Conservation (phyloP, 768 basidiomycete genomes). For the Tylopilus rubrobrunneus region DNA sequence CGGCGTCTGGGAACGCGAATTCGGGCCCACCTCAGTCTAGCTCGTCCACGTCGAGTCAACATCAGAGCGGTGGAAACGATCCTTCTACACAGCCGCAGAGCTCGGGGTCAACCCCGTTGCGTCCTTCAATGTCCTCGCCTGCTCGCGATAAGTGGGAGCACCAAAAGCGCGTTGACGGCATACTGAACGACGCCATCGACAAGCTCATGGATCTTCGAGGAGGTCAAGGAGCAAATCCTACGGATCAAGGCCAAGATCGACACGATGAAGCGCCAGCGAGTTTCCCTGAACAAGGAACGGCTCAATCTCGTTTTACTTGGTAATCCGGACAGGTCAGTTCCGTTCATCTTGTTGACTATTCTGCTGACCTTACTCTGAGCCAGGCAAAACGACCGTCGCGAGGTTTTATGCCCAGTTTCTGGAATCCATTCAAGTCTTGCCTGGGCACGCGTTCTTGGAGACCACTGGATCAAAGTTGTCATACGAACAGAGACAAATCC, state of each 20-base stretch:
- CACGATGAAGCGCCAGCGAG: conserved; percentile 44
- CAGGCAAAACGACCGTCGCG: conserved; percentile 32
- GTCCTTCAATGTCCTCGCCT: conserved; percentile 9
- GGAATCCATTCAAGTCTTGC: conserved; percentile 49
- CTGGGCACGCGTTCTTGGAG: conserved; percentile 53
- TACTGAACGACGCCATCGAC: conserved; percentile 50
- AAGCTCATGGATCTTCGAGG: conserved; percentile 64
- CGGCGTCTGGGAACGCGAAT: not conserved
- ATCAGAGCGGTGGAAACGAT: not conserved
- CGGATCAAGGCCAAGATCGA: conserved; percentile 52
- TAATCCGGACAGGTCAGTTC: conserved; percentile 73
- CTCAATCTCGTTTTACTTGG: conserved; percentile 62
- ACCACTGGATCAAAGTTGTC: conserved; percentile 62
- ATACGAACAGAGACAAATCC: conserved; percentile 34
- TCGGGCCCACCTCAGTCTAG: not conserved
- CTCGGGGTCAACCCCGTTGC: not conserved
- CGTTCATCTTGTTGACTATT: conserved; percentile 27
- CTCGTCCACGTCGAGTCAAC: not conserved
- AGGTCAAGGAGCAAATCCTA: conserved; percentile 57
- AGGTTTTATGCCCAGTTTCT: conserved; percentile 61
- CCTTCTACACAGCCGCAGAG: not conserved
- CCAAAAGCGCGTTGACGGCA: conserved; percentile 50
- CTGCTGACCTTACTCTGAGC: not conserved
- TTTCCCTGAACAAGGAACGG: conserved; percentile 48
- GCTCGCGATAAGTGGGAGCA: conserved; percentile 16